These are phyloP conservation scores for Trichoderma sp. DNA, from an alignment of 2,329 filamentous ascomycete genomes.

Conservation along the genomic window DNA sequence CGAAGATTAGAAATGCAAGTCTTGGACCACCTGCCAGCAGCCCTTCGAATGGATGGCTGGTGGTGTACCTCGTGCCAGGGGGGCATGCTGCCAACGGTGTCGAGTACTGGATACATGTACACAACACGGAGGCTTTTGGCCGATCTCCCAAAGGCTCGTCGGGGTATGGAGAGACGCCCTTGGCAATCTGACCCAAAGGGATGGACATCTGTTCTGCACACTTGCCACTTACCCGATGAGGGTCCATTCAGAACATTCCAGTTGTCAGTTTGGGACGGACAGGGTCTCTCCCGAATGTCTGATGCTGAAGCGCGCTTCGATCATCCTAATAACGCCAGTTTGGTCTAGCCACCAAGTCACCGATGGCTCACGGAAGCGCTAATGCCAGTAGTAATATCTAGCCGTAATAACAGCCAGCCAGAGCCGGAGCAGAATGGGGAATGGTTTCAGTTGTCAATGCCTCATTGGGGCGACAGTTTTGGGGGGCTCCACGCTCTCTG, in stretches of 20 bases:
- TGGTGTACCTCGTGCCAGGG: neutral
- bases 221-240: neutral
- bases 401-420: neutral
- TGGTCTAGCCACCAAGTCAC: neutral
- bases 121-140: neutral
- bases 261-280: neutral
- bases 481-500: neutral
- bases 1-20: neutral
- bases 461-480: constrained; percentile 2
- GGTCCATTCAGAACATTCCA: constrained; percentile 1
- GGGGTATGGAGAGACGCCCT: neutral
- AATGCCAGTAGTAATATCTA: constrained; percentile 7
- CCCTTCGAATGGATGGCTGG: constrained; percentile 7
- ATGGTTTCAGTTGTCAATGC: constrained; percentile 13
- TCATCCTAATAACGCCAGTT: constrained; percentile 1
- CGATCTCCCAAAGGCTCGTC: neutral
- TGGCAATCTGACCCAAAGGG: neutral
- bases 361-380: constrained; percentile 13
- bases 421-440: neutral
- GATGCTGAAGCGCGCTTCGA: constrained; percentile 4
- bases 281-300: neutral
- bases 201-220: neutral
- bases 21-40: neutral
- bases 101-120: neutral
- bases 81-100: neutral